phyloP scores from a whole-genome alignment of 2,329 filamentous ascomycete genomes.

The Verticillium nonalfalfae region DNA sequence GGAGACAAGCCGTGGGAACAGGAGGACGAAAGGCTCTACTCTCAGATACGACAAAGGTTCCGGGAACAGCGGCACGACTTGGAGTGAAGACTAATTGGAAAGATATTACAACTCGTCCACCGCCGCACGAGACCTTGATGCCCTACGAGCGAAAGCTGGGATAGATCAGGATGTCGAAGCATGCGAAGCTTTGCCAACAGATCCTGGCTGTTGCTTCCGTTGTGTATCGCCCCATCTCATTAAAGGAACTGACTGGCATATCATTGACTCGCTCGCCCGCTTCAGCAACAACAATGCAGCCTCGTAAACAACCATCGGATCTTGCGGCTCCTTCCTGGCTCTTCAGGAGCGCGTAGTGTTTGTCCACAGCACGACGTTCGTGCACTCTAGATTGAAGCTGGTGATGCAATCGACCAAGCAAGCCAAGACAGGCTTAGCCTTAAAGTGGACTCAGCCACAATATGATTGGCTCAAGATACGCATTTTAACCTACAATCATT shows the following conservation, averaged over 20 bases:
- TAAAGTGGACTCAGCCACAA: no score
- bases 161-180: not conserved
- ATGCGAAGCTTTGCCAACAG: not conserved
- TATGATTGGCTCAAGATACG: no score
- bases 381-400: slow-evolving; percentile 15
- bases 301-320: slow-evolving; percentile 19
- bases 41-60: not conserved
- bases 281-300: not conserved
- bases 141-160: not conserved
- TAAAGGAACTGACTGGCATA: not conserved
- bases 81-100: not conserved
- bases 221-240: not conserved
- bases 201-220: not conserved
- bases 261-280: not conserved
- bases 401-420: no score
- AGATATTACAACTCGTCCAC: not conserved
- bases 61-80: not conserved
- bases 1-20: slow-evolving; percentile 11
- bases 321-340: slow-evolving; percentile 33
- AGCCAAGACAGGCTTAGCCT: no score
- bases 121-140: not conserved
- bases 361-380: slow-evolving; percentile 10
- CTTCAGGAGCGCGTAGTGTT: slow-evolving; percentile 19
- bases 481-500: no score
- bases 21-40: not conserved